phyloP scores from a whole-genome alignment of 2,329 filamentous ascomycete genomes.

The Colletotrichum incanum region DNA sequence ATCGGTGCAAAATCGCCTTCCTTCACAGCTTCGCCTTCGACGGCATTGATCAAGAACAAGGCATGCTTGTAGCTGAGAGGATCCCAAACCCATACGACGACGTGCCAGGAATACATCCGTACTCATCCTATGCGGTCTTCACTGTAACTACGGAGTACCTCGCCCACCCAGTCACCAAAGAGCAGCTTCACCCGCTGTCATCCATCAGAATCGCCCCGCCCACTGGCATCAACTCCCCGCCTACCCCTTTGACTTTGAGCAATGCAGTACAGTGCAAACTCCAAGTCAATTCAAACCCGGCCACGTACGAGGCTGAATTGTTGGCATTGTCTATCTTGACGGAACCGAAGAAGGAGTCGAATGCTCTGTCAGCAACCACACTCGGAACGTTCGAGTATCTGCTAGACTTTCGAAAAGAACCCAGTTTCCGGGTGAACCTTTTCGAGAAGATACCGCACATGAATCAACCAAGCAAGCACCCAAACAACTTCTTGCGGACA shows the following conservation, averaged over 20 bases:
- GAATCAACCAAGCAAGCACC: conserved; percentile 22
- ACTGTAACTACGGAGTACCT: conserved; percentile 31
- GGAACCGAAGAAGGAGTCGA: conserved; percentile 15
- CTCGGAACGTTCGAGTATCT: conserved; percentile 25
- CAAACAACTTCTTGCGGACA: conserved; percentile 3
- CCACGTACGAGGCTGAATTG: conserved; percentile 36
- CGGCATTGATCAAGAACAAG: conserved; percentile 14
- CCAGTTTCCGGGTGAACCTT: conserved; percentile 25
- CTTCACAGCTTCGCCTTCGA: conserved; percentile 9
- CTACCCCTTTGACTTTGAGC: not conserved
- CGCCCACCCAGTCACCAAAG: conserved; percentile 21
- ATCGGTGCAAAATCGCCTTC: conserved; percentile 20
- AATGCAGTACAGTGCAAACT: conserved; percentile 31
- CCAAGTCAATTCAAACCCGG: conserved; percentile 9
- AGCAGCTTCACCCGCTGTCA: conserved; percentile 21
- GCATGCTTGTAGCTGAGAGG: conserved; percentile 23
- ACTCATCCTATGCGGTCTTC: conserved; percentile 25
- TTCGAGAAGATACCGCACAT: conserved; percentile 38
- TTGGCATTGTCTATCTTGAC: conserved; percentile 26
- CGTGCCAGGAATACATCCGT: not conserved
- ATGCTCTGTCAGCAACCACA: conserved; percentile 1
- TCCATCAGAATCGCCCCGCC: conserved; percentile 4
- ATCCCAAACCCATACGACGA: conserved; percentile 29
- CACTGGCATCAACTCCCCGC: not conserved
- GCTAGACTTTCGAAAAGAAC: conserved; percentile 30